Conservation (phyloP, 306 rosid species). For the Fagus crenata region DNA sequence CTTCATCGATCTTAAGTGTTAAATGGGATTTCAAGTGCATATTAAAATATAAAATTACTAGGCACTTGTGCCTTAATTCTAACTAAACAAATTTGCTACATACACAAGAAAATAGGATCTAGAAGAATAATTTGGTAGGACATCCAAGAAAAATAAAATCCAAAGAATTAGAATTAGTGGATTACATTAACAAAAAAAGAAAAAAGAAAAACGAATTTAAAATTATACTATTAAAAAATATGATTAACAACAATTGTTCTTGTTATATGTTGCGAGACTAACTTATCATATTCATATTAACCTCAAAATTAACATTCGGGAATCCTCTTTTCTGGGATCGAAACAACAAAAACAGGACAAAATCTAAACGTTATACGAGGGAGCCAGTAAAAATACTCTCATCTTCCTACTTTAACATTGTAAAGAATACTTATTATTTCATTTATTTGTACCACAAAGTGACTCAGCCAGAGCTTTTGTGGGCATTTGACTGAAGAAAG, state of each 20-base stretch:
- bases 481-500: conserved; percentile 27
- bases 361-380: conserved; percentile 26
- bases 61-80: too few species aligned
- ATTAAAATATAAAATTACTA: too few species aligned
- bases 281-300: too few species aligned
- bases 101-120: neutral
- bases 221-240: neutral
- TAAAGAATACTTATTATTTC: conserved; percentile 3
- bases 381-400: conserved; percentile 1
- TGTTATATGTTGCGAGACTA: too few species aligned
- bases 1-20: too few species aligned
- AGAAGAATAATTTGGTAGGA: neutral
- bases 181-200: neutral
- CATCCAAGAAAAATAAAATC: neutral
- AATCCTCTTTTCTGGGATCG: conserved; percentile 36
- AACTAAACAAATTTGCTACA: too few species aligned
- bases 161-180: neutral
- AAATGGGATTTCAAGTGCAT: too few species aligned
- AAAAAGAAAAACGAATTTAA: neutral
- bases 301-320: neutral
- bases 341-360: conserved; percentile 43
- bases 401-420: conserved; percentile 11
- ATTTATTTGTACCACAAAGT: conserved; percentile 1
- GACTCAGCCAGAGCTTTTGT: neutral
- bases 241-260: neutral